Conservation (phyloP, 225 moss, liverwort and hornwort species). For the Straminergon stramineum region DNA sequence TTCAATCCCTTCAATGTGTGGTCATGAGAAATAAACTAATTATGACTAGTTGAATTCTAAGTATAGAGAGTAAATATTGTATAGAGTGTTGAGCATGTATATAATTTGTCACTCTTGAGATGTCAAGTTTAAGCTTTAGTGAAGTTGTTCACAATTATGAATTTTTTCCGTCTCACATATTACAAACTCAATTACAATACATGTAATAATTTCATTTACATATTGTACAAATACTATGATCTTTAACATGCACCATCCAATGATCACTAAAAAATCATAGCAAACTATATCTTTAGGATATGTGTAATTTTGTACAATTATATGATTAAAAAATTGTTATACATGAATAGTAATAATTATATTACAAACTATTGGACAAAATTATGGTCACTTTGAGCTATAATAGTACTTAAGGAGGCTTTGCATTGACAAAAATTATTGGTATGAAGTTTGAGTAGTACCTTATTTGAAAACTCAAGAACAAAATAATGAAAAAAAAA, state of each 20-base stretch:
- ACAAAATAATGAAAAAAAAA: neutral
- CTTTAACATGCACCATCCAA: neutral
- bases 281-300: neutral
- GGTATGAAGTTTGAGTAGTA: neutral
- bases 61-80: too few species aligned
- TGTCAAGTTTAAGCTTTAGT: neutral
- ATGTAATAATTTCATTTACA: neutral
- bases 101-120: neutral
- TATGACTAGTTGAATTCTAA: accelerated
- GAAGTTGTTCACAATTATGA: neutral
- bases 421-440: neutral
- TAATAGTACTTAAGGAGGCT: neutral
- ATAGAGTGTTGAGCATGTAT: accelerated
- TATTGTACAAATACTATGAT: neutral
- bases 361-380: neutral
- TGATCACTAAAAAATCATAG: accelerated
- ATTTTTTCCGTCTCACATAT: too few species aligned
- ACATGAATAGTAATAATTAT: neutral
- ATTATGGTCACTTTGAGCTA: neutral
- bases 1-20: neutral
- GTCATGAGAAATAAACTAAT: neutral
- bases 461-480: neutral
- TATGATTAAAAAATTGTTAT: neutral
- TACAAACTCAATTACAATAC: neutral
- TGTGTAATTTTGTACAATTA: accelerated